Base-by-base conservation (phyloP, 768 basidiomycete genomes). In the Strobilomyces confusus region DNA sequence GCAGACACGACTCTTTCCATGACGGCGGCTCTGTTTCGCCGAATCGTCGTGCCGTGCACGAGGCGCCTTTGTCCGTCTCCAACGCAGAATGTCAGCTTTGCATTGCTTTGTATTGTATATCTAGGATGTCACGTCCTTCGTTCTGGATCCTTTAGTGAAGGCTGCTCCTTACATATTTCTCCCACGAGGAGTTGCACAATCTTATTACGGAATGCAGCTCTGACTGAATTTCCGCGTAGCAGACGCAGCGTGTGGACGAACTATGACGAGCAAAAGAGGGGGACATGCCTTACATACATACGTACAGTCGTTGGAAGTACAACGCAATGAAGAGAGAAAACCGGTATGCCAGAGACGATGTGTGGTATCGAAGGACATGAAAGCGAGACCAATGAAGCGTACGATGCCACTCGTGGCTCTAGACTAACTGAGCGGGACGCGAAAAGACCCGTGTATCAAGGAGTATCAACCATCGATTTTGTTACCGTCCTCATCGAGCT, bases 1-100 rank as follows among this genome's bases (percentile, higher is more conserved):
- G 48, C 68, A 69, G 50, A 63, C 57, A 25, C 61, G 63, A 14
- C 65, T 69, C 13, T 6, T 67, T 11, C 51, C 48, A 12, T 65
- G 15, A 59, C 5, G 13, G 15, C 20, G 14, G 44, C 30, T n/a
- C 22, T 29, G 20, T 37, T 34, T 38, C 37, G 1, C 19, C 22
- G n/a, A 30, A 22, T 57, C 6, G 32, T 9, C 17, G 9, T 32
- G 3, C 17, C 20, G 9, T 13, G 23, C 9, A 15, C 19, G 42
- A 36, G 34, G 23, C 9, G 5, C 5, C n/a, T n/a, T n/a, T n/a
- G n/a, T n/a, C n/a, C n/a, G n/a, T n/a, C n/a, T n/a, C n/a, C n/a
- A n/a, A 13, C 7, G 34, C 11, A 4, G 34, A 13, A 15, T 19
- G 30, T 22, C 43, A 13, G 32, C 12, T 42, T n/a, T n/a, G n/a